These are phyloP conservation scores for Tagetes patula DNA, from an alignment of 129 eudicot genomes.

Conservation along the genomic window DNA sequence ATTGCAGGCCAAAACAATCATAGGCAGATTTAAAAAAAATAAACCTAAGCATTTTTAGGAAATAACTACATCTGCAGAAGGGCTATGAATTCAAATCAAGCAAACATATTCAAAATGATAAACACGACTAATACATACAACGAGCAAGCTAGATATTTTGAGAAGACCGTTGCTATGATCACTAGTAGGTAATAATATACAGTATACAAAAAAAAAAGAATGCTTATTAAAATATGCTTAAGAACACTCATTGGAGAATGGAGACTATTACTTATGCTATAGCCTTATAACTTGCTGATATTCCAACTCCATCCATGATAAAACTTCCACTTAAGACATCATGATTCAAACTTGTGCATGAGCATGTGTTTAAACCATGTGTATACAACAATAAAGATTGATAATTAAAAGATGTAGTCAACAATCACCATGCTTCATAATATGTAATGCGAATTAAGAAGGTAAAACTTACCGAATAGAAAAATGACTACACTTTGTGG, in stretches of 20 bases:
- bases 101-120: constrained; percentile 4
- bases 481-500: constrained; percentile 49
- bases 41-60: constrained; percentile 7
- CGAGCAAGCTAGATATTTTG: neutral
- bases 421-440: neutral
- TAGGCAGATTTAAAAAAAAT: neutral
- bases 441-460: neutral
- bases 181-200: constrained; percentile 4
- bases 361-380: constrained; percentile 1
- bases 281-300: constrained; percentile 11
- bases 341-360: neutral
- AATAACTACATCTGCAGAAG: neutral
- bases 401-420: neutral
- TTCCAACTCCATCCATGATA: neutral
- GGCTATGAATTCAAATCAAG: constrained; percentile 3
- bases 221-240: neutral
- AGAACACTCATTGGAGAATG: neutral
- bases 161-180: constrained; percentile 4
- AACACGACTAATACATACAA: neutral
- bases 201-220: constrained; percentile 9
- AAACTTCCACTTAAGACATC: neutral
- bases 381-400: constrained; percentile 2
- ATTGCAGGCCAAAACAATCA: neutral
- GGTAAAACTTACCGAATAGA: constrained; percentile 62
- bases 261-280: neutral